Conservation (phyloP, 495 filamentous ascomycete genomes). For the Aspergillus carlsbadensis region DNA sequence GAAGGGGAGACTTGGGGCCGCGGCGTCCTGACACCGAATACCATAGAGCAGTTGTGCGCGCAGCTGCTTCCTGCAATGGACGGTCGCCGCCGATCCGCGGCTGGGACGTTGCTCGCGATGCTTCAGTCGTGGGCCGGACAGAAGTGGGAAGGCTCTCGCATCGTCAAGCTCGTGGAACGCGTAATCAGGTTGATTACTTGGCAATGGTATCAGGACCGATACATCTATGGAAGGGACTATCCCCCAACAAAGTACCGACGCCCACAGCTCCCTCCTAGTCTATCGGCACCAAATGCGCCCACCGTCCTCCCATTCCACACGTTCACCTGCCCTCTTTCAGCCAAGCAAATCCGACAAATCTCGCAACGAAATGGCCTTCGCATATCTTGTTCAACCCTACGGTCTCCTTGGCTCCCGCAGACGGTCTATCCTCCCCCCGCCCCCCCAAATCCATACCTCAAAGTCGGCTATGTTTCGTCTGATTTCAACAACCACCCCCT, state of each 20-base stretch:
- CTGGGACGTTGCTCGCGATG: slow-evolving; percentile 37
- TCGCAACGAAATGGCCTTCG: slow-evolving; percentile 93
- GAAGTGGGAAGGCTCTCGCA: slow-evolving; percentile 83
- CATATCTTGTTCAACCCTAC: slow-evolving; percentile 85
- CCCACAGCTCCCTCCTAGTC: slow-evolving; percentile 69
- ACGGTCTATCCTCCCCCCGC: slow-evolving; percentile 80
- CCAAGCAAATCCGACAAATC: slow-evolving; percentile 91
- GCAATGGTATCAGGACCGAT: slow-evolving; percentile 85
- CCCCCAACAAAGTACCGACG: slow-evolving; percentile 63
- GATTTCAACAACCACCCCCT: slow-evolving; percentile 99
- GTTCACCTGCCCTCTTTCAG: slow-evolving; percentile 91
- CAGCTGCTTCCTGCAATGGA: slow-evolving; percentile 41
- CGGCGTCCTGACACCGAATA: slow-evolving; percentile 61
- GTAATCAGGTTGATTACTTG: slow-evolving; percentile 73
- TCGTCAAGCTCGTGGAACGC: slow-evolving; percentile 85
- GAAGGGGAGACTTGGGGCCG: slow-evolving; percentile 89
- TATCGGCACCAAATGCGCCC: slow-evolving; percentile 85
- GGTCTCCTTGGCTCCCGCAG: slow-evolving; percentile 79
- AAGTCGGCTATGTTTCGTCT: slow-evolving; percentile 93
- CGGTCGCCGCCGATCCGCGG: slow-evolving; percentile 26
- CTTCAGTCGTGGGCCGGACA: slow-evolving; percentile 71
- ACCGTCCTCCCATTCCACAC: slow-evolving; percentile 99
- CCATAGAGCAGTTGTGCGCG: slow-evolving; percentile 50
- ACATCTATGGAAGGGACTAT: slow-evolving; percentile 60
- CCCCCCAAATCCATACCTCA: slow-evolving; percentile 79